These are phyloP conservation scores for Goniomonas avonlea DNA, from an alignment of 78 protist genomes.

Conservation along the genomic window DNA sequence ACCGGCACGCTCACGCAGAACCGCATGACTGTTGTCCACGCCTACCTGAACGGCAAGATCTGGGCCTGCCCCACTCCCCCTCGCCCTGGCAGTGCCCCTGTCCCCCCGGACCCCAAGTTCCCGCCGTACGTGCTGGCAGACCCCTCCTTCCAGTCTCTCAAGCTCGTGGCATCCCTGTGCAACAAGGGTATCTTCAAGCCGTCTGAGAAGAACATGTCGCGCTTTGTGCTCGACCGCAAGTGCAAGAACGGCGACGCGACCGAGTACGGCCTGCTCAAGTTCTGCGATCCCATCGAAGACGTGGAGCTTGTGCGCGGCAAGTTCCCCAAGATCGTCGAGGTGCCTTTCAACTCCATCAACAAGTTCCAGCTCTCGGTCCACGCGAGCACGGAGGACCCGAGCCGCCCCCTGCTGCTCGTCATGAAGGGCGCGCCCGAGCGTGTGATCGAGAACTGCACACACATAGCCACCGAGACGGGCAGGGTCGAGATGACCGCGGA, in stretches of 20 bases:
- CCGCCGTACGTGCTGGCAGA: too few relatives aligned
- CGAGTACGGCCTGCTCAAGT: constrained; percentile 77
- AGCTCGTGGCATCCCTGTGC: too few relatives aligned
- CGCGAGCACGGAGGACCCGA: background rate
- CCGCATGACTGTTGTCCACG: constrained; percentile 82
- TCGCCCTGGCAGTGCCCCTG: too few relatives aligned
- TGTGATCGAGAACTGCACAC: constrained; percentile 38
- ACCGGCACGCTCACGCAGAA: constrained; percentile 95
- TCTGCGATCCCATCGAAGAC: constrained; percentile 13
- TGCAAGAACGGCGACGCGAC: constrained; percentile 70
- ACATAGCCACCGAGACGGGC: background rate
- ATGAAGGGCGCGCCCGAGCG: constrained; percentile 80
- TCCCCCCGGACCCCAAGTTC: background rate
- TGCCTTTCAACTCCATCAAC: constrained; percentile 89
- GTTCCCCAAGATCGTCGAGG: constrained; percentile 51
- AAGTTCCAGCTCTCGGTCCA: constrained; percentile 70
- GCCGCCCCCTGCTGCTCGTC: background rate
- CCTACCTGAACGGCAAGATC: background rate
- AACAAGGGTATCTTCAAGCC: constrained; percentile 45
- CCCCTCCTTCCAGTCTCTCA: constrained; percentile 36
- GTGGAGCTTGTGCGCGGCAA: constrained; percentile 1
- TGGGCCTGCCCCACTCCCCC: background rate
- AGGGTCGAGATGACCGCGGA: background rate
- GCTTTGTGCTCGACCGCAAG: background rate
- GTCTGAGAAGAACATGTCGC: background rate